Conservation (phyloP, 805 yeast genomes). For the Candida sphagnicola region DNA sequence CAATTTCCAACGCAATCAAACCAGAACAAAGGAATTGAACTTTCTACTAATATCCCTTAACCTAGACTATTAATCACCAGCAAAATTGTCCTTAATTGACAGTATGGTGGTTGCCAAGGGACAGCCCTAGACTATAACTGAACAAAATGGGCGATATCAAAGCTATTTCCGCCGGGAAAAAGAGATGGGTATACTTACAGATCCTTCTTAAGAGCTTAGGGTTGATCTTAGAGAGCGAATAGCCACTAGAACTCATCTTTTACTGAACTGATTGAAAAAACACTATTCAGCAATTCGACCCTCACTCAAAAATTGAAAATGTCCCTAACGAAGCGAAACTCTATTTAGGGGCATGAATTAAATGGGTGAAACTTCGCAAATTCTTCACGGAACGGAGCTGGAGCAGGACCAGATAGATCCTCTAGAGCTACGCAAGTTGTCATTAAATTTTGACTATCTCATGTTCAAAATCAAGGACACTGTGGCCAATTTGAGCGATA, state of each 20-base stretch:
- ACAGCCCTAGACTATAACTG: too few species aligned
- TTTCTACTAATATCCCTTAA: too few species aligned
- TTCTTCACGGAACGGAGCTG: not conserved
- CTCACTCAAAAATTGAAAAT: not conserved
- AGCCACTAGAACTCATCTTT: constrained; percentile 18
- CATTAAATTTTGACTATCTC: constrained; percentile 62
- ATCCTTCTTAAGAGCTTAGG: constrained; percentile 44
- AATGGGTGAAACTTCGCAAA: not conserved
- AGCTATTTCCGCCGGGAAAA: not conserved
- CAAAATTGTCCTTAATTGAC: too few species aligned
- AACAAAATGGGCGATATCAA: not conserved
- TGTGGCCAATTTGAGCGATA: constrained; percentile 44
- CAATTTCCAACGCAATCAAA: too few species aligned
- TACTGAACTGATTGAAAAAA: not conserved
- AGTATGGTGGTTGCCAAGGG: too few species aligned
- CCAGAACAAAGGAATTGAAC: too few species aligned
- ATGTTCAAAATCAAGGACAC: constrained; percentile 59
- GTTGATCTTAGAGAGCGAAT: constrained; percentile 41
- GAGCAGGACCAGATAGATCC: constrained; percentile 43
- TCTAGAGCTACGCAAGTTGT: constrained; percentile 53
- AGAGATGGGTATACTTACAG: constrained; percentile 25
- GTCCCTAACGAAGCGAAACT: not conserved
- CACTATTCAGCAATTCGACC: not conserved
- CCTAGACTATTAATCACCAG: too few species aligned
- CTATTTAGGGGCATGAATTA: not conserved